Evolutionary conservation across 306 rosid genomes (phyloP), one percentile per base, ranked within the genome.

Genomic region (Inga laurina): DNA sequence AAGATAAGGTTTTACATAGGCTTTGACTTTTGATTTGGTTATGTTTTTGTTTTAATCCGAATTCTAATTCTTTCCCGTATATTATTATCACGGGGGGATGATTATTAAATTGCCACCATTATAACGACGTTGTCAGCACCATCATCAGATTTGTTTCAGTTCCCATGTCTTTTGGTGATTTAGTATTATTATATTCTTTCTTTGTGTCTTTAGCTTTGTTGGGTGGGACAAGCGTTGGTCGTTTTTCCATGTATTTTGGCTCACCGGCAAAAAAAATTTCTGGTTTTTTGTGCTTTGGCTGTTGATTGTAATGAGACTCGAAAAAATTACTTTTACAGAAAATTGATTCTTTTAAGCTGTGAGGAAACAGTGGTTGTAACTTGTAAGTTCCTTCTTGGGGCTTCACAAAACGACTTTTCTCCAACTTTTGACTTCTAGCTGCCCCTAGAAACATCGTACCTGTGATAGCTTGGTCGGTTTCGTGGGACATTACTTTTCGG

Each of bases 401-500:
- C 51, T 52, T 43, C 39, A 80, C 21, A 8, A 14, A 59, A 57
- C 54, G 39, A 66, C 41, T 27, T 16, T 87, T 35, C 54, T 66
- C 66, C 66, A 35, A 72, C 59, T 81, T 85, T 79, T 88, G 74
- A 77, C 83, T 80, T 86, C 78, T 82, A 85, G 85, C 67, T 84
- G 82, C 77, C 82, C 86, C 82, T 7, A 84, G 88, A 90, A 81
- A 61, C 81, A 78, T 87, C 86, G 65, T 76, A 57, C 81, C 81
- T 54, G 52, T 81, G 78, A 76, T 83, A 86, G 77, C 83, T 56
- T 84, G 86, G 92, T 82, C 87, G 86, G 88, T 82, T 65, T 27
- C 72, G 74, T 77, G 81, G 83, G 88, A 71, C 89, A 64, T 74
- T 78, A 68, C 66, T 75, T 61, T 70, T 80, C 43, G 39, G 35